Evolutionary conservation across 768 basidiomycete species (phyloP), one percentile per base, ranked within the genome.

Genomic region (Glaciozyma martinii): DNA sequence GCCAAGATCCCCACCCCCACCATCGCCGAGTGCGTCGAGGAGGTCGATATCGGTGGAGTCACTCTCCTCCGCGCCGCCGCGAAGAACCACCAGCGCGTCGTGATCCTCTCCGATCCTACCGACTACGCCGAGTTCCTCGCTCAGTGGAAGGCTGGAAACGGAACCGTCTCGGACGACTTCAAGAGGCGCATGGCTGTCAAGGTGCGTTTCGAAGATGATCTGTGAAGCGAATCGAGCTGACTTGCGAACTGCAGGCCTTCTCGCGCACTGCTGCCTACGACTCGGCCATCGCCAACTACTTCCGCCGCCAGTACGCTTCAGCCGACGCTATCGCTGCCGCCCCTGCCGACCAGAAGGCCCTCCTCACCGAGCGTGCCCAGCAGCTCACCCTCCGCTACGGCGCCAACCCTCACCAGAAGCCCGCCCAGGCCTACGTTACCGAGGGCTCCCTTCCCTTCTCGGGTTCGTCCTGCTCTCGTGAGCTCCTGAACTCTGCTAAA

Each of bases 41-140:
- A 99, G 78, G 88, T 99, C 71, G 95, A 99, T 78, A 98, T 99
- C 63, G 95, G 95, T 9, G 95, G 95, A 32, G 95, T 99, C 55
- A 98, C 95, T 9, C 86, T 99, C 13, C 85, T 98, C 56, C 88
- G 95, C 49, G 95, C 94, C 12, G 95, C 94, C 3, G 95, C 95
- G 61, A 99, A 99, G 79, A 99, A 99, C 77, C 95, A 98, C 79
- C 88, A 82, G 58, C 87, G 73, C 50, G 73, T 74, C 33, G 66
- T 71, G 23, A 72, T 74, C 66, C 71, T 94, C 52, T 93, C 88
- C 49, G 89, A 92, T 75, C 90, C 90, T 30, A 77, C 82, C 13
- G 95, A 99, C 76, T 99, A 99, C 76, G 76, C 81, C 53, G 81
- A 82, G 59, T 94, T 98, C 78, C 76, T 98, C 55, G 77, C 82